These are phyloP conservation scores for Eucalyptus regnans DNA, from an alignment of 345 rosid genomes.

Conservation along the genomic window DNA sequence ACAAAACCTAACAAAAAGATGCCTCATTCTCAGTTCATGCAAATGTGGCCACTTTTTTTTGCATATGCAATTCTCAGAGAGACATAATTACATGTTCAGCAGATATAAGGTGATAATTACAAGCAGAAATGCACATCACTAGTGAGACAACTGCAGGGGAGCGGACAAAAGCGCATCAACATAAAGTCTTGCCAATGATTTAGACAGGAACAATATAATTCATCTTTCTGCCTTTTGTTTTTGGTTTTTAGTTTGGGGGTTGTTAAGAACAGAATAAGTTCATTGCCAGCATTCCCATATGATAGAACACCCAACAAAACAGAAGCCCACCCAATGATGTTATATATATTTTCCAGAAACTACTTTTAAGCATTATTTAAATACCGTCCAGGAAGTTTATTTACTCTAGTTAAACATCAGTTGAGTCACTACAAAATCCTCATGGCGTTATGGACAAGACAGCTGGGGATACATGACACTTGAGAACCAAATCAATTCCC, in stretches of 20 bases:
- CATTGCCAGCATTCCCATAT: background rate
- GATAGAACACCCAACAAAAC: background rate
- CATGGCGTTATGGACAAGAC: background rate
- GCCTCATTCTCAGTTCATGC: background rate
- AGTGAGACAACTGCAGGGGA: background rate
- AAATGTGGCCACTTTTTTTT: background rate
- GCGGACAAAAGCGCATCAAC: background rate
- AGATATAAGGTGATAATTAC: background rate
- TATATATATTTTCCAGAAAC: background rate
- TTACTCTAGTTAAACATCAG: background rate
- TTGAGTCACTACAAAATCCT: background rate
- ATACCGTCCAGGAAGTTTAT: background rate
- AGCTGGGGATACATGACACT: background rate
- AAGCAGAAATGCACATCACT: background rate
- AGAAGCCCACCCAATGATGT: background rate
- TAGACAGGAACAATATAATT: background rate
- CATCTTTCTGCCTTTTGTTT: background rate
- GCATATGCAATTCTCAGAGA: background rate
- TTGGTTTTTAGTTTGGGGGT: background rate
- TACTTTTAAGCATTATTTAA: background rate
- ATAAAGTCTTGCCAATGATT: background rate
- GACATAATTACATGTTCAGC: background rate
- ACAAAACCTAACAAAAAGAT: conserved; percentile 44
- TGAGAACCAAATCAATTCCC: background rate
- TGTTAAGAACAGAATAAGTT: background rate